These are phyloP conservation scores for Fusarium fujikuroi DNA, from an alignment of 2,329 filamentous ascomycete species.

Conservation along the genomic window DNA sequence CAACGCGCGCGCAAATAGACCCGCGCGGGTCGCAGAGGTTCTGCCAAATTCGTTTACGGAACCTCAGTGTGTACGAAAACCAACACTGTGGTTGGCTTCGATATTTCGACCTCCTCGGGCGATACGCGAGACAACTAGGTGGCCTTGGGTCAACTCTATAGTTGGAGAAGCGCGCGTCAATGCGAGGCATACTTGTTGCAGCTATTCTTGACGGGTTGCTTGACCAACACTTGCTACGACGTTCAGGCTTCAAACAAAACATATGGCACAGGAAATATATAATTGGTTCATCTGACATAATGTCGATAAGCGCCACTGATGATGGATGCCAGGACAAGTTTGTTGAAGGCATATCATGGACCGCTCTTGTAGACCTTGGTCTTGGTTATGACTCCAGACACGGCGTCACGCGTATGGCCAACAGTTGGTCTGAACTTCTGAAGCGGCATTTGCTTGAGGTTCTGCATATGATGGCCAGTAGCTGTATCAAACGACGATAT, in stretches of 20 bases:
- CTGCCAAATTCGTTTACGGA: neutral
- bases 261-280: neutral
- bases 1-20: constrained; percentile 28
- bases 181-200: constrained; percentile 32
- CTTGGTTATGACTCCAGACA: neutral
- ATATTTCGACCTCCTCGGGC: constrained; percentile 8
- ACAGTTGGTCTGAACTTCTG: neutral
- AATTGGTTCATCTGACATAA: constrained; percentile 5
- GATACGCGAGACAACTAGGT: constrained; percentile 9
- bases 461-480: neutral
- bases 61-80: constrained; percentile 11
- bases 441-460: constrained; percentile 4
- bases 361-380: neutral
- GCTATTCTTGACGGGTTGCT: neutral
- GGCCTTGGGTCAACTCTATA: neutral
- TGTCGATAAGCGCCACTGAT: constrained; percentile 1
- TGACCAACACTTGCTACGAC: neutral
- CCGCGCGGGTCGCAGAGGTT: neutral
- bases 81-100: neutral
- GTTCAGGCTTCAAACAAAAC: neutral
- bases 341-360: neutral
- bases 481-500: neutral
- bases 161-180: constrained; percentile 37
- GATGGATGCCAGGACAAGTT: neutral
- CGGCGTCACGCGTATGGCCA: neutral